A percentile compares a stretch with the other conserved stretches of the same genome.
phyloP scores from a whole-genome alignment of 2,329 filamentous ascomycete genomes.

The Decorospora gaudefroyi region DNA sequence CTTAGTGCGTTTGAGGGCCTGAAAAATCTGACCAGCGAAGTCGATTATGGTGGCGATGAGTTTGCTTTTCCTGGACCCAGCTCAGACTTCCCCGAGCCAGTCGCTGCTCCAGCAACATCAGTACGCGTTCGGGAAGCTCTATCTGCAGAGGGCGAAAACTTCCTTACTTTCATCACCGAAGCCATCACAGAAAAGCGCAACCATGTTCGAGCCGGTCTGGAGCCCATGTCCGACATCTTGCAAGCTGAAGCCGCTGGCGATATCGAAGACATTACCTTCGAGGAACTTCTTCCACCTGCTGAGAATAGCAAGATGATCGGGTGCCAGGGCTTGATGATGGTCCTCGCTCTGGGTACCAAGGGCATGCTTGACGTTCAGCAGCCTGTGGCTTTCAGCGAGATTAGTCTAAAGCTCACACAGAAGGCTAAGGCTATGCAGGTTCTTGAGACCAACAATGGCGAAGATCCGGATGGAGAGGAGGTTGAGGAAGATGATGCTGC shows the following conservation, averaged over 20 bases:
- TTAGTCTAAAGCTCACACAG: slow-evolving; percentile 35
- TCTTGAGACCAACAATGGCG: slow-evolving; percentile 15
- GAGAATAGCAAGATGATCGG: slow-evolving; percentile 63
- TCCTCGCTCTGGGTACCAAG: slow-evolving; percentile 58
- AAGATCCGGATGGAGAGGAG: slow-evolving; percentile 4
- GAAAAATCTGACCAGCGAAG: slow-evolving; percentile 38
- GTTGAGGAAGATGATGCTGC: not conserved
- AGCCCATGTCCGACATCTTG: slow-evolving; percentile 22
- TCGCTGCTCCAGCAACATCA: slow-evolving; percentile 10
- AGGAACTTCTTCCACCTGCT: slow-evolving; percentile 66
- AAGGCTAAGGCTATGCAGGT: slow-evolving; percentile 24
- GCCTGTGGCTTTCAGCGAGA: slow-evolving; percentile 50
- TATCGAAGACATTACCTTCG: slow-evolving; percentile 63
- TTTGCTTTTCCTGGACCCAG: slow-evolving; percentile 23
- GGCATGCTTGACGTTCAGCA: slow-evolving; percentile 67
- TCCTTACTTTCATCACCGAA: slow-evolving; percentile 62
- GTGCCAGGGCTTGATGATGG: slow-evolving; percentile 57
- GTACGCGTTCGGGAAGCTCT: slow-evolving; percentile 58
- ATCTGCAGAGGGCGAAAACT: slow-evolving; percentile 65
- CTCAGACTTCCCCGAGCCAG: slow-evolving; percentile 23
- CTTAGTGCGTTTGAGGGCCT: slow-evolving; percentile 35
- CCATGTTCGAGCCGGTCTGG: slow-evolving; percentile 15
- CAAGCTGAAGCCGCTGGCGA: slow-evolving; percentile 39
- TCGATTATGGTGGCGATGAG: slow-evolving; percentile 32
- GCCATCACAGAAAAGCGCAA: slow-evolving; percentile 49